Base-by-base conservation (phyloP, 169 alveolate species). In the Cryptosporidium canis region DNA sequence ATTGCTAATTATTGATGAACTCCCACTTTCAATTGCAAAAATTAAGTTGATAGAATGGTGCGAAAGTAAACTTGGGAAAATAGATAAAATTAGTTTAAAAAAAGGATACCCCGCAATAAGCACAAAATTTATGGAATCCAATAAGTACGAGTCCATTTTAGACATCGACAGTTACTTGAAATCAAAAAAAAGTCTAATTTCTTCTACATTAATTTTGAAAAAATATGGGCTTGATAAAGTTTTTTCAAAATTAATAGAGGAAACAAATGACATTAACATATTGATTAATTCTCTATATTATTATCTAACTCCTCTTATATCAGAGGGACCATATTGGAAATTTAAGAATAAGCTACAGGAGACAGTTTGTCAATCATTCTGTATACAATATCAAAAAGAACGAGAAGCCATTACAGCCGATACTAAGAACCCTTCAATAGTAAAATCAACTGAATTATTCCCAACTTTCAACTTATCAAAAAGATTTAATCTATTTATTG, bases 21-120 rank as follows among this genome's bases (percentile, higher is more conserved):
- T 77, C 9, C 87, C 87, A 4, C 64, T 77, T 3, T 58, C 87
- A 18, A 39, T 1, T 18, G 58, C 87, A 58, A 77, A 37, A 27
- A 55, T 77, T n/a, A 58, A 56, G 21, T 33, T 77, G 39, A 39
- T 77, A 18, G 87, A 77, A 14, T 77, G 87, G 87, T 77, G 44
- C 43, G 87, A 77, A 61, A 31, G 51, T 9, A 77, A 77, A n/a
- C 18, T 24, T 3, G 47, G 66, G 8, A 8, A 35, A 43, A 8
- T 56, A 9, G 4, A 35, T 27, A 9, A 16, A 35, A 44, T 77
- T 3, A 61, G 39, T 24, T 39, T 77, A 0, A 24, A 21, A 35
- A 77, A 77, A 55, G 87, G 87, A 11, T 77, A 58, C 27, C 87
- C 87, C 29, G 14, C n/a, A 1, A 27, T 48, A 58, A 43, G 43